Evolutionary conservation across 208 protist species (phyloP), one percentile per base, ranked within the genome.

Genomic region (Blastocrithidia nonstop): DNA sequence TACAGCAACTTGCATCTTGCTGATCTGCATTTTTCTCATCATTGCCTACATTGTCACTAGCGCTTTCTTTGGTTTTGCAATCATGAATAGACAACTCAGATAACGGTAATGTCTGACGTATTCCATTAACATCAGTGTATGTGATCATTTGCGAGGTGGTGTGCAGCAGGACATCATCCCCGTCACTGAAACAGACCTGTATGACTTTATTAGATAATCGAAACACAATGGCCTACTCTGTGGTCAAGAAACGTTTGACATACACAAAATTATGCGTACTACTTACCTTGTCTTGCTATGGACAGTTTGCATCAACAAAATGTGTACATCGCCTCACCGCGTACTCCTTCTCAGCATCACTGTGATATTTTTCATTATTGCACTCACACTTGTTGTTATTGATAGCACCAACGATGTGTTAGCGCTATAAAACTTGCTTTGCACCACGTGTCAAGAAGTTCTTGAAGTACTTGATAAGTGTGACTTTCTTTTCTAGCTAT

Each of bases 401-500:
- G 29, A 11, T 35, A n/a, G n/a, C n/a, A n/a, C n/a, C n/a, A n/a
- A n/a, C n/a, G n/a, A n/a, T n/a, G n/a, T n/a, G n/a, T n/a, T n/a
- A n/a, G n/a, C n/a, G n/a, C n/a, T n/a, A n/a, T n/a, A n/a, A n/a
- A n/a, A n/a, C n/a, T n/a, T 66, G 43, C 7, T 51, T 43, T 21
- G 47, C 48, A 31, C 39, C 54, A 45, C 61, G 55, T 26, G 56
- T 46, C 25, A 87, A 59, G 55, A 82, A 91, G 6, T 77, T 76
- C 24, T 82, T 77, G 71, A 99, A 98, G 70, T 98, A 95, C 64
- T 95, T 92, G 24, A 97, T 87, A 7, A 99, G 67, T 20, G 81
- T 92, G 22, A 97, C 73, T 72, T 98, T 98, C 82, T 98, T 98
- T 4, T 76, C 61, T n/a, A 98, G 68, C 19, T 68, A 63, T 6